These are phyloP conservation scores for Boletus tomentosulus DNA, from an alignment of 768 basidiomycete species.

Conservation along the genomic window DNA sequence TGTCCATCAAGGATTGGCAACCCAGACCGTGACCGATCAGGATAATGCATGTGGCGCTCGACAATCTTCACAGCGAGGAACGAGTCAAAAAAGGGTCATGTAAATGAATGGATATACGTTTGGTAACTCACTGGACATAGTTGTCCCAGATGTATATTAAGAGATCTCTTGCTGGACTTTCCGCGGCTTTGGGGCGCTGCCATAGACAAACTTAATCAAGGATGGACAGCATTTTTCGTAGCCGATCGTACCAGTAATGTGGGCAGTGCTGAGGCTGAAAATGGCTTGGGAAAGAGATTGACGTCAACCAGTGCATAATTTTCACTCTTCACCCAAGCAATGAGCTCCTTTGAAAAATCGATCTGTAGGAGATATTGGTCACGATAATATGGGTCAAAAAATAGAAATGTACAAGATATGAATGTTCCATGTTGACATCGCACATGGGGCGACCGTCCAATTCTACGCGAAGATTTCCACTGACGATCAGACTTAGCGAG, in stretches of 20 bases:
- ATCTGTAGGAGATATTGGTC: conserved; percentile 49
- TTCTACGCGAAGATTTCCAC: conserved; percentile 86
- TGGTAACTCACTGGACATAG: conserved; percentile 73
- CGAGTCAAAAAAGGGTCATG: not conserved
- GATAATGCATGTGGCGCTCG: conserved; percentile 66
- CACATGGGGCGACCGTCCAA: conserved; percentile 68
- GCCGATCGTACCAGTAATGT: conserved; percentile 29
- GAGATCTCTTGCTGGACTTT: conserved; percentile 52
- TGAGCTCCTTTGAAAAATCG: conserved; percentile 76
- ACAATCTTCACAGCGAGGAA: conserved; percentile 47
- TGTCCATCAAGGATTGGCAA: conserved; percentile 67
- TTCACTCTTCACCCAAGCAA: conserved; percentile 68
- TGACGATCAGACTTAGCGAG: conserved; percentile 27
- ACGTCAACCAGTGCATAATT: conserved; percentile 80
- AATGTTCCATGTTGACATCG: conserved; percentile 74
- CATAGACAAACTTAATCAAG: not conserved
- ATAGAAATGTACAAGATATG: conserved; percentile 63
- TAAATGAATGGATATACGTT: not conserved
- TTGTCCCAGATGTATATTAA: conserved; percentile 94
- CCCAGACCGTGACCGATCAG: conserved; percentile 88
- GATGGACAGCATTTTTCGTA: not conserved
- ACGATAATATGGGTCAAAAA: not conserved
- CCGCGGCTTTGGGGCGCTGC: conserved; percentile 40
- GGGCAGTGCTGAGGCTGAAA: conserved; percentile 23
- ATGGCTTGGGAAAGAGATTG: conserved; percentile 72